These are phyloP conservation scores for Kodamaea ohmeri DNA, from an alignment of 1,139 yeast species.

Conservation along the genomic window DNA sequence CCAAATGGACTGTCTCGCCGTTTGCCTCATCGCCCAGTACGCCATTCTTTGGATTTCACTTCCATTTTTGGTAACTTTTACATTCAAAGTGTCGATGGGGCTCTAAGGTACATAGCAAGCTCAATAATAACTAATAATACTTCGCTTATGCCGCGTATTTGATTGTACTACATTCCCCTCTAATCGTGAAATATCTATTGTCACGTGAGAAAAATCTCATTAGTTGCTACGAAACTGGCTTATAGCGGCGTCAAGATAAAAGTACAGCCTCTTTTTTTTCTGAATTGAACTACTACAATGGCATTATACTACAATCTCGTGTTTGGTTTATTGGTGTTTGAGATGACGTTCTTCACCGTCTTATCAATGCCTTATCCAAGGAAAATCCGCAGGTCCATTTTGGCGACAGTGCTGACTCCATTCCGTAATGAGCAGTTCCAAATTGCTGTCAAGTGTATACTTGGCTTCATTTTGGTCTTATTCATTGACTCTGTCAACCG, in stretches of 20 bases:
- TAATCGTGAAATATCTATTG: too few species aligned
- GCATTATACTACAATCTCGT: constrained; percentile 74
- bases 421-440: constrained; percentile 71
- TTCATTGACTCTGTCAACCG: constrained; percentile 89
- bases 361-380: constrained; percentile 88
- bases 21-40: constrained; percentile 69
- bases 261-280: not conserved
- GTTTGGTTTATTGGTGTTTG: constrained; percentile 69
- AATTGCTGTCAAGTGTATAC: constrained; percentile 74
- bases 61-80: constrained; percentile 65
- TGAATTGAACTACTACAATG: constrained; percentile 34
- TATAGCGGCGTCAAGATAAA: not conserved
- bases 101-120: constrained; percentile 16
- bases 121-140: too few species aligned
- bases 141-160: too few species aligned
- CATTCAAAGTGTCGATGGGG: constrained; percentile 42
- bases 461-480: constrained; percentile 79
- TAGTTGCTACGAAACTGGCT: constrained; percentile 1
- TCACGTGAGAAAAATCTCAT: not conserved
- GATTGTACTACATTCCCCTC: too few species aligned
- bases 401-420: constrained; percentile 63
- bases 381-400: constrained; percentile 62
- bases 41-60: constrained; percentile 55
- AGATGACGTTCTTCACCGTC: constrained; percentile 77
- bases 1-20: constrained; percentile 83